These are phyloP conservation scores for Phialocephala sp. DNA, from an alignment of 2,329 filamentous ascomycete species.

Conservation along the genomic window DNA sequence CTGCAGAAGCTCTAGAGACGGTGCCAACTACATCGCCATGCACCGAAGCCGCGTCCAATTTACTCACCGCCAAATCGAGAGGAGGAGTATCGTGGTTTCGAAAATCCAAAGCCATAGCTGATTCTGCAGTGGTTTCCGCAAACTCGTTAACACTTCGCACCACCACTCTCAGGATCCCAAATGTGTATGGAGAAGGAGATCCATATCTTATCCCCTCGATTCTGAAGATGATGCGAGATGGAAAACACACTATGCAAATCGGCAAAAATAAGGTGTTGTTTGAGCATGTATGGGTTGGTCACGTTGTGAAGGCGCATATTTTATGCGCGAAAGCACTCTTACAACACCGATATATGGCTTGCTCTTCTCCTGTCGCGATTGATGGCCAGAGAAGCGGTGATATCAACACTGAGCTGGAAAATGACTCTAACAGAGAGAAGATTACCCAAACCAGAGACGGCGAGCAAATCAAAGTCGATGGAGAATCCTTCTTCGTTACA, in stretches of 20 bases:
- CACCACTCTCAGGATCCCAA: conserved; percentile 37
- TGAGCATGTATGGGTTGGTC: conserved; percentile 20
- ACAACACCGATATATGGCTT: not conserved
- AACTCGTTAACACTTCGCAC: conserved; percentile 40
- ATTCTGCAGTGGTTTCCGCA: conserved; percentile 41
- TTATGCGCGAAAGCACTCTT: conserved; percentile 12
- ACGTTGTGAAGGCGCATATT: conserved; percentile 13
- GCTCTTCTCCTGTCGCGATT: not conserved
- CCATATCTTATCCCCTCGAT: conserved; percentile 15
- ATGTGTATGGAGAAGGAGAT: conserved; percentile 44
- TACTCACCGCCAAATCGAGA: conserved; percentile 34
- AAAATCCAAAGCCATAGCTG: conserved; percentile 44
- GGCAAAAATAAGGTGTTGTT: conserved; percentile 18
- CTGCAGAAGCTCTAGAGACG: conserved; percentile 40
- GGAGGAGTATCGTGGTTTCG: conserved; percentile 35
- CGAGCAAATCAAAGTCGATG: conserved; percentile 33
- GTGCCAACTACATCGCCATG: conserved; percentile 35
- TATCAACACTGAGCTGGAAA: not conserved
- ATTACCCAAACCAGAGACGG: not conserved
- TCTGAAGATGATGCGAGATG: conserved; percentile 15
- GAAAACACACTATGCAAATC: conserved; percentile 21
- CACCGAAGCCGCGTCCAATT: conserved; percentile 35
- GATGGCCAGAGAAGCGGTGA: not conserved
- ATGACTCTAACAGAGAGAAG: not conserved
- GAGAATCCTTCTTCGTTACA: conserved; percentile 47